phyloP scores from a whole-genome alignment of 148 eudicot species.

The Bassia scoparia region DNA sequence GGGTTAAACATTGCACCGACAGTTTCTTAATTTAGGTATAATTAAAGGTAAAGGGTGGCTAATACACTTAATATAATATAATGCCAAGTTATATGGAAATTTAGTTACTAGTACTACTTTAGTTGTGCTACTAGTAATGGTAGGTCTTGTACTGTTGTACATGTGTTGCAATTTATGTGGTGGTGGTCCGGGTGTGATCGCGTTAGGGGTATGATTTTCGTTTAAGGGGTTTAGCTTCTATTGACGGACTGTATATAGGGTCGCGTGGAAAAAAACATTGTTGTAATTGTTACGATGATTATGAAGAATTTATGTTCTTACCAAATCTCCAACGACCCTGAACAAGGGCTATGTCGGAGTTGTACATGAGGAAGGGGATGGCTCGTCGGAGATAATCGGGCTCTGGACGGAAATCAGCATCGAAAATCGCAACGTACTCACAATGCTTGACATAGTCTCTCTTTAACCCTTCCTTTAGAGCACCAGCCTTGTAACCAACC shows the following conservation, averaged over 20 bases:
- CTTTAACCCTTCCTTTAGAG: conserved; percentile 76
- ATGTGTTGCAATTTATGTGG: too few relatives aligned
- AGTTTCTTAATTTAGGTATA: not conserved
- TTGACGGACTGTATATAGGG: too few relatives aligned
- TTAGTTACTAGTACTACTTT: not conserved
- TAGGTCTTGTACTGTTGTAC: too few relatives aligned
- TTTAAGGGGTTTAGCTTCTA: too few relatives aligned
- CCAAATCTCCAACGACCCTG: conserved; percentile 95
- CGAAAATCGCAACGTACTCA: conserved; percentile 78
- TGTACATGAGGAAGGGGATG: conserved; percentile 65
- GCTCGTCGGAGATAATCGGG: conserved; percentile 71
- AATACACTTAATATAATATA: not conserved
- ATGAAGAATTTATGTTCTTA: conserved; percentile 26
- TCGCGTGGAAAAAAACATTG: too few relatives aligned
- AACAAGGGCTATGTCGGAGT: conserved; percentile 68
- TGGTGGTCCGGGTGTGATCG: too few relatives aligned
- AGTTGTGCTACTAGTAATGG: too few relatives aligned
- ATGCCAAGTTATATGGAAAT: not conserved
- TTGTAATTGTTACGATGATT: too few relatives aligned
- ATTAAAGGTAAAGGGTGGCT: not conserved
- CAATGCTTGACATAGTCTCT: conserved; percentile 71
- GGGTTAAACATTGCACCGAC: conserved; percentile 30
- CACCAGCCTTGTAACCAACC: conserved; percentile 91
- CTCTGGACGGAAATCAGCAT: conserved; percentile 89
- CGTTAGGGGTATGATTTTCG: too few relatives aligned